Conservation (phyloP, 805 yeast species). For the Lipomyces mesembrius region DNA sequence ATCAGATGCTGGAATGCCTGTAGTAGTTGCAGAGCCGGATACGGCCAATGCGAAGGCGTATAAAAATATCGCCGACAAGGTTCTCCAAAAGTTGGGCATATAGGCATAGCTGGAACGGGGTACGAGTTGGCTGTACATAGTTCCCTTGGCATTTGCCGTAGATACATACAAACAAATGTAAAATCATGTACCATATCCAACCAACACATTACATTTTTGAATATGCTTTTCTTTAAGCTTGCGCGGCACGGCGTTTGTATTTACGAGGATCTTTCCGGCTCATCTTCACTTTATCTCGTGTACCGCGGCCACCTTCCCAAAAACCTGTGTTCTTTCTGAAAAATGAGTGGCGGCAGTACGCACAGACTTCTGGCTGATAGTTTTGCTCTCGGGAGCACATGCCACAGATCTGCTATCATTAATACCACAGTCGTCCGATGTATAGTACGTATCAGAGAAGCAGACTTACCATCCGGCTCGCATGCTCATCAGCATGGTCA, state of each 20-base stretch:
- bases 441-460: neutral
- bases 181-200: neutral
- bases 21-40: slow-evolving; percentile 53
- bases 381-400: slow-evolving; percentile 51
- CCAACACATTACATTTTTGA: neutral
- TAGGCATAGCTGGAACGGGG: neutral
- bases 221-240: neutral
- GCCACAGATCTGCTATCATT: slow-evolving; percentile 46
- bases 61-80: slow-evolving; percentile 53
- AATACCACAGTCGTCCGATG: neutral
- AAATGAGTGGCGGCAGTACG: slow-evolving; percentile 48
- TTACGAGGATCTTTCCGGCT: slow-evolving; percentile 51
- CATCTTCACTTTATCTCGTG: slow-evolving; percentile 49
- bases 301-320: slow-evolving; percentile 55
- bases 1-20: slow-evolving; percentile 70
- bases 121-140: neutral
- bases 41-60: slow-evolving; percentile 52
- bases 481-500: slow-evolving; percentile 48
- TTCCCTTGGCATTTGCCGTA: neutral
- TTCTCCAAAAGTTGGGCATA: slow-evolving; percentile 40
- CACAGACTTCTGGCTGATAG: slow-evolving; percentile 44
- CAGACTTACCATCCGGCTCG: slow-evolving; percentile 46
- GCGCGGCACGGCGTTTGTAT: slow-evolving; percentile 41
- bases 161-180: neutral
- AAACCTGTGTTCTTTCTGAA: slow-evolving; percentile 46